Percentiles rank a stretch among this genome's conserved stretches.
phyloP scores from a whole-genome alignment of 441 rosid genomes.

The Erodium moschatum region DNA sequence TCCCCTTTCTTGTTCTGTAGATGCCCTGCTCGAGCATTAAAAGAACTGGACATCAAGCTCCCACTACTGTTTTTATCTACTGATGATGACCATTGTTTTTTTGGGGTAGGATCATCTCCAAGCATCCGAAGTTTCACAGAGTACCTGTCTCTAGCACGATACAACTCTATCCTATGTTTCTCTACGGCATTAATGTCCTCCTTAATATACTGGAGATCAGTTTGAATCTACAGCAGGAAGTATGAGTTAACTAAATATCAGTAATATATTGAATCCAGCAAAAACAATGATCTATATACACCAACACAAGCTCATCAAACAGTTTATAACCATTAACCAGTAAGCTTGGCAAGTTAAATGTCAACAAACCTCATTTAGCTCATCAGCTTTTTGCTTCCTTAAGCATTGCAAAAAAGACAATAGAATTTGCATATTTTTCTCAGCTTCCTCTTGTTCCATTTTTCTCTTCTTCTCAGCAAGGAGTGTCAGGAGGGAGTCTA shows the following conservation, averaged over 20 bases:
- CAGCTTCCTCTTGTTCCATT: conserved; percentile 98
- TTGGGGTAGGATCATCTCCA: conserved; percentile 64
- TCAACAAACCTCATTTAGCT: conserved; percentile 66
- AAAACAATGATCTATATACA: not conserved
- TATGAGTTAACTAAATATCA: conserved; percentile 10
- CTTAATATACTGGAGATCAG: conserved; percentile 78
- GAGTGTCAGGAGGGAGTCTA: conserved; percentile 58
- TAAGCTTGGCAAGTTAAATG: conserved; percentile 4
- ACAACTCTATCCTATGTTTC: conserved; percentile 76
- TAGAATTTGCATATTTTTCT: conserved; percentile 95
- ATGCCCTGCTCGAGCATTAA: conserved; percentile 49
- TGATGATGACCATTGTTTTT: conserved; percentile 54
- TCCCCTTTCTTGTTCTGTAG: conserved; percentile 55
- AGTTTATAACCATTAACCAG: not conserved
- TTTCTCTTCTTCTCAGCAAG: conserved; percentile 89
- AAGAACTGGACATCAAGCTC: conserved; percentile 39
- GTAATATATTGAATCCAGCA: not conserved
- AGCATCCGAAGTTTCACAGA: conserved; percentile 74
- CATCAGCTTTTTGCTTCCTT: conserved; percentile 84
- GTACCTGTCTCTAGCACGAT: conserved; percentile 71
- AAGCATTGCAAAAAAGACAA: conserved; percentile 78
- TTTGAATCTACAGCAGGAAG: conserved; percentile 47
- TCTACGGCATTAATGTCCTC: conserved; percentile 88
- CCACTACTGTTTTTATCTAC: conserved; percentile 48
- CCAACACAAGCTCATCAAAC: not conserved